These are phyloP conservation scores for Jacaranda copaia DNA, from an alignment of 257 asterid genomes.

Conservation along the genomic window DNA sequence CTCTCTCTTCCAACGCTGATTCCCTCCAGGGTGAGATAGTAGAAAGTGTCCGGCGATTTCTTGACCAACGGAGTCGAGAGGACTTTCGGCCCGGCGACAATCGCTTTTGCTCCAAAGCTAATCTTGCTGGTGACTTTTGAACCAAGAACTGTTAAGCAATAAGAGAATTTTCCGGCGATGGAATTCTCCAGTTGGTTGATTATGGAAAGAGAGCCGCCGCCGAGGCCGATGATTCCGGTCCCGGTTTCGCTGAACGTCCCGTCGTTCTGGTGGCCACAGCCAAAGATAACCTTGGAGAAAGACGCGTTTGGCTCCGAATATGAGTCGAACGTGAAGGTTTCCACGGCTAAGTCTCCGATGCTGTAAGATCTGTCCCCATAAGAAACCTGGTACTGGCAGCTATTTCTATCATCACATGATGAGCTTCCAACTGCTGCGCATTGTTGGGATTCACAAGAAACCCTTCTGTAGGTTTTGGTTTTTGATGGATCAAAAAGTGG, in stretches of 20 bases:
- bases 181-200: constrained; percentile 46
- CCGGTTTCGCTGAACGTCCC: constrained; percentile 49
- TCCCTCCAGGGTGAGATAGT: constrained; percentile 54
- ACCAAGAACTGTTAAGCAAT: constrained; percentile 43
- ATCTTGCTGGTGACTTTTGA: constrained; percentile 52
- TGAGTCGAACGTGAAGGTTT: constrained; percentile 49
- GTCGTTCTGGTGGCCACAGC: constrained; percentile 55
- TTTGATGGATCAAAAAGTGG: constrained; percentile 55
- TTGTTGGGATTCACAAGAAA: constrained; percentile 39
- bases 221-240: constrained; percentile 68
- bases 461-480: constrained; percentile 32
- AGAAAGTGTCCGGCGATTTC: constrained; percentile 43
- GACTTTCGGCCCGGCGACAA: constrained; percentile 38
- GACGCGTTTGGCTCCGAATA: constrained; percentile 22
- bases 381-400: constrained; percentile 41
- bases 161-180: constrained; percentile 57
- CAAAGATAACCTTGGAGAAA: constrained; percentile 50
- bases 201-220: constrained; percentile 57
- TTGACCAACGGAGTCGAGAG: constrained; percentile 55
- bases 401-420: constrained; percentile 18
- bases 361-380: constrained; percentile 55
- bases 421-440: constrained; percentile 35
- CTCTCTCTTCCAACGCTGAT: constrained; percentile 43
- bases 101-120: constrained; percentile 52
- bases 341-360: constrained; percentile 51